Conservation (phyloP, 345 rosid species). For the Nasturtium officinale region DNA sequence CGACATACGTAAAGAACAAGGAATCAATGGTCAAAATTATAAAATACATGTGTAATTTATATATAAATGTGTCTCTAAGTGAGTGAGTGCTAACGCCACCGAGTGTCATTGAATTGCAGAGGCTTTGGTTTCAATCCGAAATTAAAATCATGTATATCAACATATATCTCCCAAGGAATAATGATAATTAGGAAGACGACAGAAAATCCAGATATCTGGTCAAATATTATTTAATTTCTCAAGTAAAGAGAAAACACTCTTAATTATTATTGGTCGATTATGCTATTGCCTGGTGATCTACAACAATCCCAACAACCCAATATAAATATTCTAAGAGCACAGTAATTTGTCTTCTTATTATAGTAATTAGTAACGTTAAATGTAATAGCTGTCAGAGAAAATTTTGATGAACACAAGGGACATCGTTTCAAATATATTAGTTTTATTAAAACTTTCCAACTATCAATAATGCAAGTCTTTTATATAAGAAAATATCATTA, state of each 20-base stretch:
- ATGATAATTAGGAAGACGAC: conserved; percentile 25
- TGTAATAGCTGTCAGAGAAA: conserved; percentile 11
- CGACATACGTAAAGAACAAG: conserved; percentile 39
- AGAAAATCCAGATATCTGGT: conserved; percentile 26
- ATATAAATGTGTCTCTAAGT: conserved; percentile 9
- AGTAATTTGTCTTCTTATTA: conserved; percentile 8
- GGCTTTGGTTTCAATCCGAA: conserved; percentile 1
- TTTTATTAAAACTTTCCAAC: neutral
- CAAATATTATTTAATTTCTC: conserved; percentile 37
- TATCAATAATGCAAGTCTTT: conserved; percentile 31
- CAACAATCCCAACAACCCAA: conserved; percentile 35
- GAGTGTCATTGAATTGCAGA: conserved; percentile 1
- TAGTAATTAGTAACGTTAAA: neutral
- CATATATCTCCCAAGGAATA: neutral
- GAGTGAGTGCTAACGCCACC: conserved; percentile 10
- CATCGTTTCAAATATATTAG: neutral
- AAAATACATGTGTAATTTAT: conserved; percentile 14
- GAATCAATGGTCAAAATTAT: conserved; percentile 5
- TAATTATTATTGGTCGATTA: conserved; percentile 5
- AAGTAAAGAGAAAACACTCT: neutral
- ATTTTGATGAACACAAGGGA: conserved; percentile 2
- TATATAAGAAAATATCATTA: conserved; percentile 18
- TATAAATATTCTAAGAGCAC: conserved; percentile 3
- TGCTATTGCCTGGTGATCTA: conserved; percentile 15
- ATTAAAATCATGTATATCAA: neutral